Base-by-base conservation (phyloP, 306 rosid genomes). In the Quercus cerris region DNA sequence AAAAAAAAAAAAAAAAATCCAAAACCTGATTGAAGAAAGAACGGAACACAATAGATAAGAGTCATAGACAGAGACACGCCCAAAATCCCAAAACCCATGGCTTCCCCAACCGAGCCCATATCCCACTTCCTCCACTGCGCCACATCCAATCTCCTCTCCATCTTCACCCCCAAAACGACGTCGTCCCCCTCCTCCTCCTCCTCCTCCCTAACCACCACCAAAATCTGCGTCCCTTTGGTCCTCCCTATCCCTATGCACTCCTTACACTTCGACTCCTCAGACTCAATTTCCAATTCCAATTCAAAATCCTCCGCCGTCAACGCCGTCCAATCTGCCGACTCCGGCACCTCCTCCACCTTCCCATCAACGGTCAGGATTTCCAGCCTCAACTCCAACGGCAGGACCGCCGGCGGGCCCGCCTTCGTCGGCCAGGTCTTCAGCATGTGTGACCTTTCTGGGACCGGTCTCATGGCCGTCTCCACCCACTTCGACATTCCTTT, bases 371-470 rank as follows among this genome's bases (percentile, higher is more conserved):
- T 91, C 13, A 84, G 93, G 75, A 81, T 96, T 22, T 31, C 91
- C 11, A 75, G 85, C 12, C 80, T 85, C 54, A 87, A 81, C 71
- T 80, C 90, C 3, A 78, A 84, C 68, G 84, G 79, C 23, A 89
- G 85, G 72, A 73, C 82, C 4, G 86, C 82, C 4, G 85, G 89
- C 12, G 97, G 99, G 25, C 99, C 99, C 3, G 99, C 98, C 51
- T 96, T 96, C 77, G 99, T 96, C 11, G 99, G 98, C 28, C 98
- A 96, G 89, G 99, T 96, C 15, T 93, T 96, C 90, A 91, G 98
- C 51, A 93, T 93, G 97, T 93, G 99, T 69, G 98, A 96, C 87
- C 98, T 96, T 75, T 96, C 99, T 3, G 99, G 99, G 41, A 91
- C 98, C 3, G 99, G 99, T 28, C 93, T 96, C 72, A 93, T 96